Evolutionary conservation across 345 rosid genomes (phyloP), one percentile per base, ranked within the genome.

Genomic region (Eucalyptus pauciflora): DNA sequence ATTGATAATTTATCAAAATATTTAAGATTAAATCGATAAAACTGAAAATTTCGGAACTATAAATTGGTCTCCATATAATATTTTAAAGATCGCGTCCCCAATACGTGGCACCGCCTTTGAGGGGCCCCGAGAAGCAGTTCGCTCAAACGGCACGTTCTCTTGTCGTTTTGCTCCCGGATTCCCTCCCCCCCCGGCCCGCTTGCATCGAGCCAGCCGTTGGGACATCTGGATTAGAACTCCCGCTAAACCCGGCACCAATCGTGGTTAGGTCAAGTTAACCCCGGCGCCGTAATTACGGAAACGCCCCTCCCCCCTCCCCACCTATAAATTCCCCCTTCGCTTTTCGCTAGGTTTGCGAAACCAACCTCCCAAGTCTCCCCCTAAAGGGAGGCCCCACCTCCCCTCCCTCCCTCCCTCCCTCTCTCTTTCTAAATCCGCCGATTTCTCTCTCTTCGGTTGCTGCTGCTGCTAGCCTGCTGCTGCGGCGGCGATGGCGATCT

Each of bases 301-400:
- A 24, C 60, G 43, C 92, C 95, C 93, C 86, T 52, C 76, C 64
- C 64, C 2, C 4, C 50, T 13, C 33, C 50, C 50, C 2, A 89
- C 31, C 95, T 95, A 94, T 94, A 94, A 93, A 95, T 92, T 29
- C 43, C n/a, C 67, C 93, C 88, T 76, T 93, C 25, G 94, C 94
- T 90, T 96, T 91, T 79, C 93, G 93, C 90, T 87, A 94, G 96
- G 99, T 97, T 97, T 97, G 97, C 96, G 93, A 86, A 96, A 95
- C 94, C 92, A 91, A 86, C 91, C 7, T 85, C 90, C 94, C 95
- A 64, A 33, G 69, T 60, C 93, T 91, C 94, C 90, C 90, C 93
- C 27, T 79, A 8, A 45, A 13, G 10, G 89, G 87, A 88, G 33
- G 86, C 52, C 86, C 62, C 62, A 71, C 15, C 33, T 31, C 83